phyloP scores from a whole-genome alignment of 1,284 basidiomycete species.

The Ustilago tritici region DNA sequence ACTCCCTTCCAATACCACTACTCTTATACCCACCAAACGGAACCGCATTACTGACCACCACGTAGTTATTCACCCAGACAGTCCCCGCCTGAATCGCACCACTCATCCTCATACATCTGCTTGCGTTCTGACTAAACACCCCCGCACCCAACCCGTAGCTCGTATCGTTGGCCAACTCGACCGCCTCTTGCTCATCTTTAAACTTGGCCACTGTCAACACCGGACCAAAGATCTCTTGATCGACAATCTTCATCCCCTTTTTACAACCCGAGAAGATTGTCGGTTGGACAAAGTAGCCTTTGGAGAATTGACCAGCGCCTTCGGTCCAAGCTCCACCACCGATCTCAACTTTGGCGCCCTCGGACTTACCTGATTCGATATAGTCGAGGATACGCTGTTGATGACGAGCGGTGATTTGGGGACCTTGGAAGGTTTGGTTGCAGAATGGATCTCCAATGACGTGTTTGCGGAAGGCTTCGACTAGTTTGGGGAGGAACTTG shows the following conservation, averaged over 20 bases:
- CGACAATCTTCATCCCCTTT: constrained; percentile 75
- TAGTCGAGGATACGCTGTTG: constrained; percentile 89
- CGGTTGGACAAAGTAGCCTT: constrained; percentile 73
- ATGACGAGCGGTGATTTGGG: constrained; percentile 82
- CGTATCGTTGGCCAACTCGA: constrained; percentile 83
- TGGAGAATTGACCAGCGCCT: constrained; percentile 74
- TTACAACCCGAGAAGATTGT: constrained; percentile 75
- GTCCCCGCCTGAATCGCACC: constrained; percentile 85
- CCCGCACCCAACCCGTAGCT: constrained; percentile 84
- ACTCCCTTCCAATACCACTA: constrained; percentile 59
- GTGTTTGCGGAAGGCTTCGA: constrained; percentile 73
- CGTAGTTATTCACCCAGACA: constrained; percentile 77
- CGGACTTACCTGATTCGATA: constrained; percentile 87
- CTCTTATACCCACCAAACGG: constrained; percentile 58
- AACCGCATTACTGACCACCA: constrained; percentile 43
- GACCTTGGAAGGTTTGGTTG: constrained; percentile 80
- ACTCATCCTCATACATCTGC: constrained; percentile 79
- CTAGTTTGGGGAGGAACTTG: constrained; percentile 75
- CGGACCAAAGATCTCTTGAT: constrained; percentile 81
- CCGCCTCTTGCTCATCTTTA: constrained; percentile 74
- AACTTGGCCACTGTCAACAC: constrained; percentile 75
- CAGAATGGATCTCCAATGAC: constrained; percentile 85
- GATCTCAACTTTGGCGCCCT: constrained; percentile 78
- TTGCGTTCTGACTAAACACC: constrained; percentile 84
- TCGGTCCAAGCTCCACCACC: constrained; percentile 75